Conservation (phyloP, 176 grass and related monocot species). For the Raddia guianensis region DNA sequence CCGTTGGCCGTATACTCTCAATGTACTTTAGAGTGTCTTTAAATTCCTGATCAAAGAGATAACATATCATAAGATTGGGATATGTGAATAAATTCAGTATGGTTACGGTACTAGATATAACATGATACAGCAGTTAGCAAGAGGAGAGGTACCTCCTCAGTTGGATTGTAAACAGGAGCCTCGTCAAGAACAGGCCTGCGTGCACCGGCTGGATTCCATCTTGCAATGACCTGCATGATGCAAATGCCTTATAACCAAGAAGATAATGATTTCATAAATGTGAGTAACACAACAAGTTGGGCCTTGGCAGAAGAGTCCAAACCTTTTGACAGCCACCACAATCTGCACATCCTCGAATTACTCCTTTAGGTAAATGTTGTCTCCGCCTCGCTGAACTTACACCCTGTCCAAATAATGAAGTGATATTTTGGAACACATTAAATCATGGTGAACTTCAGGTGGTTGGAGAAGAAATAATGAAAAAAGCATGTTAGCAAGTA, state of each 20-base stretch:
- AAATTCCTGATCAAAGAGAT: slow-evolving; percentile 62
- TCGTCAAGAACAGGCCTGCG: slow-evolving; percentile 70
- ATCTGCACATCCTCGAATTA: slow-evolving; percentile 77
- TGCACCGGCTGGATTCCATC: slow-evolving; percentile 76
- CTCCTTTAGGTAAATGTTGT: slow-evolving; percentile 75
- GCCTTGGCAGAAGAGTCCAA: neutral
- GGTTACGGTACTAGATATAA: slow-evolving; percentile 21
- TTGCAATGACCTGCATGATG: slow-evolving; percentile 67
- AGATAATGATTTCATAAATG: neutral
- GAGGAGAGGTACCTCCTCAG: slow-evolving; percentile 67
- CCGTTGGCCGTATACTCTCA: slow-evolving; percentile 63
- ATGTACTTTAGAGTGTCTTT: slow-evolving; percentile 95
- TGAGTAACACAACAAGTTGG: slow-evolving; percentile 10
- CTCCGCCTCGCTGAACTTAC: slow-evolving; percentile 35
- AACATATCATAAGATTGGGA: slow-evolving; percentile 29
- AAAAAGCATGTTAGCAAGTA: slow-evolving; percentile 28
- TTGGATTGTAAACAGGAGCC: slow-evolving; percentile 85
- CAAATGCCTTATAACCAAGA: slow-evolving; percentile 24
- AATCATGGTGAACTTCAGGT: slow-evolving; percentile 18
- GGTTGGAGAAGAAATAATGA: slow-evolving; percentile 34
- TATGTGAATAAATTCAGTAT: neutral
- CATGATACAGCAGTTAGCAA: slow-evolving; percentile 9
- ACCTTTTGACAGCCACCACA: slow-evolving; percentile 84
- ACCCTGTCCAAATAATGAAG: slow-evolving; percentile 51
- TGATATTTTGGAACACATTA: slow-evolving; percentile 23